These are phyloP conservation scores for Agaricus blazei DNA, from an alignment of 768 basidiomycete genomes.

Conservation along the genomic window DNA sequence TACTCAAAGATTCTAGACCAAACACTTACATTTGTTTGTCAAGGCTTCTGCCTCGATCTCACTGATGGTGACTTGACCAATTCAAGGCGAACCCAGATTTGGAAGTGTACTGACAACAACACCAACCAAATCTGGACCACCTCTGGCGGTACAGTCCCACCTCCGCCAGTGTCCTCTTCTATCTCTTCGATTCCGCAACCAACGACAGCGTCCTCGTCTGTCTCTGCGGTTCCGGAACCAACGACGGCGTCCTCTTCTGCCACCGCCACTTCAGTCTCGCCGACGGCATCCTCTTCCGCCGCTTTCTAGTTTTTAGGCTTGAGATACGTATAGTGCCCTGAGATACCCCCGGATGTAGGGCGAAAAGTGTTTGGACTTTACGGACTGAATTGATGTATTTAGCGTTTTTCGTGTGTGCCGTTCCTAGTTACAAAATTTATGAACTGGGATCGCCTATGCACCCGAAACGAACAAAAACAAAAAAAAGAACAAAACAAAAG, in stretches of 20 bases:
- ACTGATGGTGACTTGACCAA: slow-evolving; percentile 17
- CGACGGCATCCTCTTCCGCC: background rate
- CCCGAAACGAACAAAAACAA: background rate
- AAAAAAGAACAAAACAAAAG: background rate
- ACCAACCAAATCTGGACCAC: slow-evolving; percentile 16
- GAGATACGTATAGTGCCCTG: no score
- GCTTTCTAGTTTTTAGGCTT: no score
- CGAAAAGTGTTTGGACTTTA: no score
- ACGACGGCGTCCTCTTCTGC: no score
- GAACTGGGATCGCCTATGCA: no score
- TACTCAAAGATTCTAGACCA: background rate
- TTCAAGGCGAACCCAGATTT: slow-evolving; percentile 17
- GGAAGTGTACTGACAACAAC: slow-evolving; percentile 16
- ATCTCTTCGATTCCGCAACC: no score
- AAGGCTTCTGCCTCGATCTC: slow-evolving; percentile 18
- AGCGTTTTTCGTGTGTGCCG: no score
- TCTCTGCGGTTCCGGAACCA: no score
- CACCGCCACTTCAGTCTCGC: background rate
- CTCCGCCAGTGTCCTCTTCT: background rate
- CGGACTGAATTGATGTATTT: no score
- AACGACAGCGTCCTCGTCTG: no score
- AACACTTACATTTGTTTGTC: background rate
- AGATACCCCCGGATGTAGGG: no score
- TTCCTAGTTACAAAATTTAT: no score
- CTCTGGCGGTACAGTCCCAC: background rate